These are phyloP conservation scores for Bidens hawaiensis DNA, from an alignment of 140 eudicot genomes.

Conservation along the genomic window DNA sequence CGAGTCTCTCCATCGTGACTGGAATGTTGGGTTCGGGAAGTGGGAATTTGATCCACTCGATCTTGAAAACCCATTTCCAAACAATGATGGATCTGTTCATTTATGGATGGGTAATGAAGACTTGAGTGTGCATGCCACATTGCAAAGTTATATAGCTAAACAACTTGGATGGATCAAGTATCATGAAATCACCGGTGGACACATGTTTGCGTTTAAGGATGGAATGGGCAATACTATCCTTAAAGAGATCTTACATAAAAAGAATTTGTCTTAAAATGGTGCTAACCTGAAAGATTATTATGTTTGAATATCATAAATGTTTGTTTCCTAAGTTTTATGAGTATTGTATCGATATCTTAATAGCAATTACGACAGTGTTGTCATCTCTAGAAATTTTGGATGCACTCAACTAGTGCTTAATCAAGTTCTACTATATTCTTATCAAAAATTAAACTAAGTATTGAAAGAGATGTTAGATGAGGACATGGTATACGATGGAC, in stretches of 20 bases:
- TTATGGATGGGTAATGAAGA: slow-evolving; percentile 53
- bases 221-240: slow-evolving; percentile 26
- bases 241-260: slow-evolving; percentile 34
- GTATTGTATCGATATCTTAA: not conserved
- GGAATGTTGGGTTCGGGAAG: slow-evolving; percentile 35
- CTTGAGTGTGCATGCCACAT: slow-evolving; percentile 19
- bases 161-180: slow-evolving; percentile 51
- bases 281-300: not conserved
- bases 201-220: slow-evolving; percentile 21
- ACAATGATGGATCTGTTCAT: slow-evolving; percentile 35
- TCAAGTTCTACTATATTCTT: not conserved
- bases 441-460: too few relatives aligned
- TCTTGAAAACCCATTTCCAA: slow-evolving; percentile 32
- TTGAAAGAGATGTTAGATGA: too few relatives aligned
- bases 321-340: not conserved
- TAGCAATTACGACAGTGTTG: not conserved
- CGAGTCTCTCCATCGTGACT: slow-evolving; percentile 40
- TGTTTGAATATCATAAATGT: not conserved
- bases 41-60: slow-evolving; percentile 60
- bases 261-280: slow-evolving; percentile 4
- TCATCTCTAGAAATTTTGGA: not conserved
- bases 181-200: slow-evolving; percentile 47
- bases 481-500: too few relatives aligned
- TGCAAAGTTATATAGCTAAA: slow-evolving; percentile 32
- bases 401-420: not conserved